These are phyloP conservation scores for Nakazawaea populi DNA, from an alignment of 805 yeast genomes.

Conservation along the genomic window DNA sequence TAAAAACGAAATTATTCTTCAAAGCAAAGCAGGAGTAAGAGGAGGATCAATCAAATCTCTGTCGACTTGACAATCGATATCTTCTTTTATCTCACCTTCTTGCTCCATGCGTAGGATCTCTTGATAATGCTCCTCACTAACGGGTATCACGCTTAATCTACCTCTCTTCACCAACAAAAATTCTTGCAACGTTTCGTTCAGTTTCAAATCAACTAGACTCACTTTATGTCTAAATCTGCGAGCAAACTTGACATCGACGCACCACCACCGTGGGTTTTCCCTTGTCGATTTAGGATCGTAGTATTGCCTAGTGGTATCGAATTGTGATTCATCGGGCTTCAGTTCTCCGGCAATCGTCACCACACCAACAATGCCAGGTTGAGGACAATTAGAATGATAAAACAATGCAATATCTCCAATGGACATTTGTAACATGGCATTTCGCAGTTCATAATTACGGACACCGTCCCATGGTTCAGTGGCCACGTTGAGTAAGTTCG, in stretches of 20 bases:
- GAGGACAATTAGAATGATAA: constrained; percentile 49
- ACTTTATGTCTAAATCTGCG: constrained; percentile 38
- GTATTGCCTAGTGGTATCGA: constrained; percentile 36
- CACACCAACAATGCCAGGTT: constrained; percentile 51
- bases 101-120: constrained; percentile 31
- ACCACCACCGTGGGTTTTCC: constrained; percentile 50
- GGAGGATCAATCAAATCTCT: not conserved
- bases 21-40: no score
- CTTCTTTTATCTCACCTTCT: constrained; percentile 19
- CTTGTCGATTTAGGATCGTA: constrained; percentile 39
- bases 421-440: constrained; percentile 41
- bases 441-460: constrained; percentile 51
- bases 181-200: constrained; percentile 26
- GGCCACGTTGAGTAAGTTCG: constrained; percentile 31
- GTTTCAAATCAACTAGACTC: constrained; percentile 32
- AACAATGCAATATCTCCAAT: constrained; percentile 42
- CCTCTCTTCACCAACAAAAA: constrained; percentile 43
- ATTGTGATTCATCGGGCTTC: constrained; percentile 34
- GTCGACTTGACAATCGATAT: constrained; percentile 26
- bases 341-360: constrained; percentile 29
- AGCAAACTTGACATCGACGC: constrained; percentile 42
- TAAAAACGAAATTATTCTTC: no score
- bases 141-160: constrained; percentile 47
- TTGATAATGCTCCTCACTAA: constrained; percentile 35
- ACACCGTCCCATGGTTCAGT: constrained; percentile 56